Evolutionary conservation across 139 green algal genomes (phyloP), one percentile per base, ranked within the genome.

Genomic region (Parachlorella kessleri): DNA sequence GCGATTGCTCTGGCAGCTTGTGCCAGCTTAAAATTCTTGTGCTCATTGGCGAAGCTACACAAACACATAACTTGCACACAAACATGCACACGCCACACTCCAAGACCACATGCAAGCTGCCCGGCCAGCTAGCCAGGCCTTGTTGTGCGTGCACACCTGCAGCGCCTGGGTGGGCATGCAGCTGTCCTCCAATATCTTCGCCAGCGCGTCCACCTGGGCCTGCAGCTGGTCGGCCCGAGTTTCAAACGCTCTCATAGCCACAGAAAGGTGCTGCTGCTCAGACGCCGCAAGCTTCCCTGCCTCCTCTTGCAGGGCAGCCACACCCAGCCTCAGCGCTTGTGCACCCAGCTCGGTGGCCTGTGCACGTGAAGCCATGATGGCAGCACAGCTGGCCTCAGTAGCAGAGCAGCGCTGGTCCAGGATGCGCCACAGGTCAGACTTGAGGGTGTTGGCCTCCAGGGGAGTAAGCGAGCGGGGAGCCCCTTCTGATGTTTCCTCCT

Each of bases 381-480:
- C 68, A 30, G 68, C 68, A 3, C 39, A 59, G 38, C 6, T 38
- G 6, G 26, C 26, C 68, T 74, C 68, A 6, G 39, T n/a, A 10
- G 68, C 68, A 28, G 55, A 39, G n/a, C 68, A 74, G 21, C 68
- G 40, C 39, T 74, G 28, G n/a, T 74, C 39, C 68, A 74, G 39
- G 39, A 74, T 39, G 24, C 28, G 55, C 21, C 55, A 40, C 68
- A 74, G 28, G 7, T 74, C 40, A 8, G 55, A 40, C n/a, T 40
- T 39, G 68, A 74, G 55, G 68, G 39, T n/a, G n/a, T n/a, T n/a
- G n/a, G n/a, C n/a, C n/a, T n/a, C n/a, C n/a, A n/a, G n/a, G n/a
- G n/a, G n/a, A n/a, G n/a, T n/a, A n/a, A n/a, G n/a, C n/a, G n/a
- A n/a, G n/a, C n/a, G n/a, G n/a, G n/a, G n/a, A n/a, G n/a, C n/a